Percentiles rank a stretch among this genome's conserved stretches.
Evolutionary conservation across 495 filamentous ascomycete genomes (phyloP).

Genomic region (Penicillium coprophilum): DNA sequence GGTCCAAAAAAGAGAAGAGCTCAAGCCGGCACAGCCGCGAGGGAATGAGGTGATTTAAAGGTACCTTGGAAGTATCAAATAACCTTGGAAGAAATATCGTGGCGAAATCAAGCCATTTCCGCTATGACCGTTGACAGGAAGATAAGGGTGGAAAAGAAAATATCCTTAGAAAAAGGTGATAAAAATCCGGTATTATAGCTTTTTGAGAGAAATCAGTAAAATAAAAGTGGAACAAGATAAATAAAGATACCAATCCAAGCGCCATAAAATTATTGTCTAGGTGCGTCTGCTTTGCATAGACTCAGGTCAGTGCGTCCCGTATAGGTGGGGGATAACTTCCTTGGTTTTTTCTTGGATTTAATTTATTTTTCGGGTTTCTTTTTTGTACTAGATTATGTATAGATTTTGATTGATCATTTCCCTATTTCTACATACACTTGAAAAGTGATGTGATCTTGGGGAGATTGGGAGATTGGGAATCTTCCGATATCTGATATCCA

Average conservation of each 20-base stretch:
- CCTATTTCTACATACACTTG: no score
- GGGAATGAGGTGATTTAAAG: slow-evolving; percentile 22
- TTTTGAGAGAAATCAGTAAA: slow-evolving; percentile 5
- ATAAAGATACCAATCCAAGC: slow-evolving; percentile 24
- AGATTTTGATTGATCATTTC: neutral
- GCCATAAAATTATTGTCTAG: slow-evolving; percentile 14
- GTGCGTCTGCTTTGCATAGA: slow-evolving; percentile 26
- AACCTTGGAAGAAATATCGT: slow-evolving; percentile 22
- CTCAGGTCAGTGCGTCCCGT: slow-evolving; percentile 19
- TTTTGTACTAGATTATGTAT: neutral
- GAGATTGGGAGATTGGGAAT: no score
- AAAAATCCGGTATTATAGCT: slow-evolving; percentile 10
- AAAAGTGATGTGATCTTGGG: no score
- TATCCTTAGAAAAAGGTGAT: slow-evolving; percentile 5
- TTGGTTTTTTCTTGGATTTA: neutral
- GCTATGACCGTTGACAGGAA: slow-evolving; percentile 22
- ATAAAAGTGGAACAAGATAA: slow-evolving; percentile 26
- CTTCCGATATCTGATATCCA: no score
- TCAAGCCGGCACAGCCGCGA: slow-evolving; percentile 8
- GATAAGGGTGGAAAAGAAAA: slow-evolving; percentile 9
- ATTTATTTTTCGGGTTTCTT: no score
- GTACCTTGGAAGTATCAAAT: slow-evolving; percentile 17
- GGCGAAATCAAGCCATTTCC: slow-evolving; percentile 26
- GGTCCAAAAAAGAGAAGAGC: neutral
- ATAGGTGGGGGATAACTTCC: slow-evolving; percentile 7